A percentile compares a stretch with the other conserved stretches of the same genome.
Evolutionary conservation across 192 early-diverging fungal species (phyloP).

Genomic region (Radiomyces spectabilis): DNA sequence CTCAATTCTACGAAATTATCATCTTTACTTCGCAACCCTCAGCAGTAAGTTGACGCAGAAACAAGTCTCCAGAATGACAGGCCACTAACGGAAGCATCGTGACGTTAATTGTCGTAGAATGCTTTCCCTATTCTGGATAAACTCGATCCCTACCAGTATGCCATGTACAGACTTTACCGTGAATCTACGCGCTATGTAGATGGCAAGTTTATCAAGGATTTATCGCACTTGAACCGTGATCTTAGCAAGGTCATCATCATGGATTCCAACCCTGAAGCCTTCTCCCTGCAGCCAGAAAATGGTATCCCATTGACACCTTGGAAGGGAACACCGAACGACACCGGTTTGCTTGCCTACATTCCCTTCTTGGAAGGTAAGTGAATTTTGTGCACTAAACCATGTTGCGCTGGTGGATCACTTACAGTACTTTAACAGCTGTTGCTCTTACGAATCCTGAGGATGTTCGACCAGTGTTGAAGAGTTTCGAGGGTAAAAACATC

Average conservation of each 20-base stretch:
- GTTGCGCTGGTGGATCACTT: not conserved
- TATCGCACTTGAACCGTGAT: conserved; percentile 92
- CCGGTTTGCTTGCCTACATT: conserved; percentile 74
- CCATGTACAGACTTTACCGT: conserved; percentile 83
- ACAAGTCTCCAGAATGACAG: not conserved
- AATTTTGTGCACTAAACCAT: not conserved
- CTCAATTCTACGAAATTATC: conserved; percentile 91
- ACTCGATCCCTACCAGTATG: conserved; percentile 84
- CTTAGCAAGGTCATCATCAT: conserved; percentile 87
- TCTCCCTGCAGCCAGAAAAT: conserved; percentile 89
- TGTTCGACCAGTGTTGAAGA: conserved; percentile 62
- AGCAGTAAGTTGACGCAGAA: conserved; percentile 48
- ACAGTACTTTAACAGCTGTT: conserved; percentile 26
- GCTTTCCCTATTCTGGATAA: conserved; percentile 81
- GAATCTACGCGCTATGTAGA: conserved; percentile 86
- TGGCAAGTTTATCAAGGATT: conserved; percentile 80
- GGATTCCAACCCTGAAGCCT: conserved; percentile 83
- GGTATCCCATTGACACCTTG: conserved; percentile 78
- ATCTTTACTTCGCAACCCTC: conserved; percentile 86
- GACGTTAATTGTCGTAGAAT: conserved; percentile 36
- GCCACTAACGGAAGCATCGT: too few species aligned
- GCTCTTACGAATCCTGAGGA: conserved; percentile 69
- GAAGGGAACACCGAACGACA: conserved; percentile 75
- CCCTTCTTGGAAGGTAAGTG: conserved; percentile 85
- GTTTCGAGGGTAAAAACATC: conserved; percentile 61